Evolutionary conservation across 2,329 filamentous ascomycete genomes (phyloP).

Genomic region (Tolypocladium tundrense): DNA sequence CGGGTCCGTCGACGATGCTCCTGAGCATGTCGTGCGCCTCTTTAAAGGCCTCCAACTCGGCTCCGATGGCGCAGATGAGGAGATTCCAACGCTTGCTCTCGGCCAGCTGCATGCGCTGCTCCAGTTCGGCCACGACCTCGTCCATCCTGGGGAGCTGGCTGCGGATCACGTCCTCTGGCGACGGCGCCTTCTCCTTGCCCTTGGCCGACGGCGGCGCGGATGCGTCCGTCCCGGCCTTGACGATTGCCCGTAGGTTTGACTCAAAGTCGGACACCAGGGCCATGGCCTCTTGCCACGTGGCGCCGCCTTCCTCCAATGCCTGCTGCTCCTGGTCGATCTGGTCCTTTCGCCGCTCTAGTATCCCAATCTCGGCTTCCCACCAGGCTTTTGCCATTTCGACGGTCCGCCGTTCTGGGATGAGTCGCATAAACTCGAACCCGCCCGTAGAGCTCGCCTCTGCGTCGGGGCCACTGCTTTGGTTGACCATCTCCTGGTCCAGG

Average conservation of each 20-base stretch:
- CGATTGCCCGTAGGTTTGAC: conserved; percentile 43
- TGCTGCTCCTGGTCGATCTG: conserved; percentile 50
- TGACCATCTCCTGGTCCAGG: conserved; percentile 36
- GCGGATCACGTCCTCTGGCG: conserved; percentile 28
- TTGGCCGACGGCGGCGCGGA: conserved; percentile 10
- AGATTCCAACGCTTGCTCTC: conserved; percentile 61
- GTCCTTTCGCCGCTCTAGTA: conserved; percentile 42
- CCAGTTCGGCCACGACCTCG: conserved; percentile 42
- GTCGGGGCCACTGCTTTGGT: conserved; percentile 5
- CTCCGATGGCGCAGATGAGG: conserved; percentile 64
- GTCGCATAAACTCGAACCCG: conserved; percentile 44
- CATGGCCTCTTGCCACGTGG: conserved; percentile 55
- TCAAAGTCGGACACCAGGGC: conserved; percentile 55
- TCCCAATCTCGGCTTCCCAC: conserved; percentile 54
- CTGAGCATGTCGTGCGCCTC: conserved; percentile 49
- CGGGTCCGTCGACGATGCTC: conserved; percentile 4
- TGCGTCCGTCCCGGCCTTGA: conserved; percentile 24
- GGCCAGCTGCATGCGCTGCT: conserved; percentile 41
- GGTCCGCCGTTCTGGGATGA: conserved; percentile 56
- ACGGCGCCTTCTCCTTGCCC: conserved; percentile 18
- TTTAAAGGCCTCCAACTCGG: conserved; percentile 58
- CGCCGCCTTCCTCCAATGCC: conserved; percentile 57
- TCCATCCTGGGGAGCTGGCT: conserved; percentile 47
- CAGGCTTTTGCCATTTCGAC: conserved; percentile 60
- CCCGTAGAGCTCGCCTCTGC: conserved; percentile 18